Percentiles rank a stretch among this genome's conserved stretches.
Conservation (phyloP, 208 protist species). For the Ichthyophonus hoferi region DNA sequence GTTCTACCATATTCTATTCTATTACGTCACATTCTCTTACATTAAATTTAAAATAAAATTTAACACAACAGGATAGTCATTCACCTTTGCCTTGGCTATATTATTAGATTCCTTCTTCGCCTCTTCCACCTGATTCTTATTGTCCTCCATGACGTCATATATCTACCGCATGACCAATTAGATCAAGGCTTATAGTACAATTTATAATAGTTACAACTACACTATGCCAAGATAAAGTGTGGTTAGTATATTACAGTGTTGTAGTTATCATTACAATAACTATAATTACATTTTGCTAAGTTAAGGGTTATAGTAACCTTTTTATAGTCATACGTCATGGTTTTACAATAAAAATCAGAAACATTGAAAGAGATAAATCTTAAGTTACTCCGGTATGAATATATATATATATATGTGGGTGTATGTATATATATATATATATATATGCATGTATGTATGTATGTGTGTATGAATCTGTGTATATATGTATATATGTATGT, state of each 20-base stretch:
- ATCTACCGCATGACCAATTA: neutral
- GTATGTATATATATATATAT: conserved; percentile 5
- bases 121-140: neutral
- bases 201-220: neutral
- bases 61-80: too few relatives aligned
- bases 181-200: neutral
- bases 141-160: conserved; percentile 15
- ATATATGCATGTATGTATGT: neutral
- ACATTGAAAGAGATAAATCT: neutral
- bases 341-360: neutral
- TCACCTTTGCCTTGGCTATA: conserved; percentile 16
- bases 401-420: neutral
- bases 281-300: neutral
- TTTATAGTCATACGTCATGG: neutral
- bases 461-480: neutral
- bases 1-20: too few relatives aligned
- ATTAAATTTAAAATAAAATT: too few relatives aligned
- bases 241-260: too few relatives aligned
- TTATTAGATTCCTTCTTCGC: neutral
- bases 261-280: too few relatives aligned
- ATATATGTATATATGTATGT: neutral
- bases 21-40: too few relatives aligned
- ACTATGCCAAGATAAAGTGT: too few relatives aligned
- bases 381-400: neutral
- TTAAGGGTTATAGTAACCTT: neutral